Conservation (phyloP, 345 rosid species). For the Citrus cavaleriei region DNA sequence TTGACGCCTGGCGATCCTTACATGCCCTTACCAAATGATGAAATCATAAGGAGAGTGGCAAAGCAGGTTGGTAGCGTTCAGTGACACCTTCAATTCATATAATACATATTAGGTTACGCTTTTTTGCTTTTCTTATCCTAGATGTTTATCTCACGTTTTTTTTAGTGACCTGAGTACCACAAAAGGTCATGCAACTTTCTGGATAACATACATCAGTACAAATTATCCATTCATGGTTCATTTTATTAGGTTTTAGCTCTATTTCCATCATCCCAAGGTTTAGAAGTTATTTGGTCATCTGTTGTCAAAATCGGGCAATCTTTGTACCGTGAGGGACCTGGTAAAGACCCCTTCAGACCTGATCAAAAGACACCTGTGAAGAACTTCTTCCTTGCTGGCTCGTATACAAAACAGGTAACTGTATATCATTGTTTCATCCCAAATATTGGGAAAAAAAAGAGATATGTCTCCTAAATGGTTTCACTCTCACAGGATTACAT, state of each 20-base stretch:
- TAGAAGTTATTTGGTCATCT: slow-evolving; percentile 87
- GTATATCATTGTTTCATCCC: neutral
- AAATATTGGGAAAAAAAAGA: neutral
- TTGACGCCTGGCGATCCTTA: slow-evolving; percentile 95
- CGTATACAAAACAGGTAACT: slow-evolving; percentile 89
- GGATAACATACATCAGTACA: neutral
- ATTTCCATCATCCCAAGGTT: slow-evolving; percentile 88
- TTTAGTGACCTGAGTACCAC: neutral
- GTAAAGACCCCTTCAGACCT: slow-evolving; percentile 95
- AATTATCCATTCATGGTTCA: neutral
- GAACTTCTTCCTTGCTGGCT: slow-evolving; percentile 94
- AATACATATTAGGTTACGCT: too few relatives aligned
- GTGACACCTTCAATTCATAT: neutral
- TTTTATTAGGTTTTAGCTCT: slow-evolving; percentile 58
- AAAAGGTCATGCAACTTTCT: neutral
- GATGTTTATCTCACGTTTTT: neutral
- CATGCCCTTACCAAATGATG: slow-evolving; percentile 80
- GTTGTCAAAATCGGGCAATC: slow-evolving; percentile 96
- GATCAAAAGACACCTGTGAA: slow-evolving; percentile 91
- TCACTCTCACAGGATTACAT: slow-evolving; percentile 71
- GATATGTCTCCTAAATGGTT: neutral
- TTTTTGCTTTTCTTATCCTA: neutral
- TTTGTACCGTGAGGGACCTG: slow-evolving; percentile 90
- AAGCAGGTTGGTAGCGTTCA: slow-evolving; percentile 58
- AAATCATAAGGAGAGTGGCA: slow-evolving; percentile 79